Base-by-base conservation (phyloP, 2,329 filamentous ascomycete genomes). In the Arthrobotrys conoides region DNA sequence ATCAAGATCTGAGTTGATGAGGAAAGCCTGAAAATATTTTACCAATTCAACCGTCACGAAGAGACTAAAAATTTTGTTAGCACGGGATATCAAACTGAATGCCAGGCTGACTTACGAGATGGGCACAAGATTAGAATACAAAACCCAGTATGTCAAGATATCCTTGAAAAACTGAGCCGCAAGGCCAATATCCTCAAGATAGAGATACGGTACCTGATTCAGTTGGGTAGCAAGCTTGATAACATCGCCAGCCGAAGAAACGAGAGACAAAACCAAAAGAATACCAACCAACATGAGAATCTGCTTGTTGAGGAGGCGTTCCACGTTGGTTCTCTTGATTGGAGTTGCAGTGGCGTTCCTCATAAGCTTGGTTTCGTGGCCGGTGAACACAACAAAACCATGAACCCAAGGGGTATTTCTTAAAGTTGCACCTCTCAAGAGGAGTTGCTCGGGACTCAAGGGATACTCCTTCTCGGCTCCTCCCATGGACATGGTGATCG, bases 321-420 rank as follows among this genome's bases (percentile, higher is more conserved):
- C 96, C 5, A 99, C 95, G 81, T 94, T 95, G 41, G 96, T 99
- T 71, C 95, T 92, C 87, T 99, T 99, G 86, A 99, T 99, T 5
- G 96, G 96, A 0, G 96, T 92, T 3, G 95, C 95, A 2, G 95
- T 99, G 18, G 96, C 96, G 84, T 99, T 99, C 82, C 96, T 91
- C 96, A 99, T 98, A 80, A 99, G 88, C 85, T 99, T 99, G 5
- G 96, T 98, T 86, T 99, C 96, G 85, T 99, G 96, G 65, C 96
- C 96, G 1, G 93, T 97, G 83, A 98, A 99, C 16, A 99, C 95
- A 69, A 99, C 96, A 18, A 97, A 89, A 46, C 95, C 96, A 84
- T 99, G 93, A 61, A 98, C 90, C 95, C 96, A 99, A 33, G 94
- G 95, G 0, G 96, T 99, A 83, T 99, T 99, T 82, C 96, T 90